Percentiles rank a stretch among this genome's conserved stretches.
phyloP scores from a whole-genome alignment of 2,329 filamentous ascomycete species.

The Arthrobotrys sinensis region DNA sequence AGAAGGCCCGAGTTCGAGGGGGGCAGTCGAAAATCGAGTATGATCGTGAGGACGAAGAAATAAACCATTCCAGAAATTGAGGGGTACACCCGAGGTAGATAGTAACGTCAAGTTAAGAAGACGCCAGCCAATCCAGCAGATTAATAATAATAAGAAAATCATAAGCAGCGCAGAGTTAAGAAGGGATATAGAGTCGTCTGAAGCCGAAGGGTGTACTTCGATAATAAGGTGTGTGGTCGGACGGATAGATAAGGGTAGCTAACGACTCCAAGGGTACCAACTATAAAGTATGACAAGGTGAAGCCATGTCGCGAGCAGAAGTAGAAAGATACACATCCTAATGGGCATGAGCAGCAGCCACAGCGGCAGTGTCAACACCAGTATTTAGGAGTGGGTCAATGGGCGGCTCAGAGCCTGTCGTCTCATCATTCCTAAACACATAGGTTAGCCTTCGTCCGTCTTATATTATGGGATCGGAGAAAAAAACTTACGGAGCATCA shows the following conservation, averaged over 20 bases:
- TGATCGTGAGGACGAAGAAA: background rate
- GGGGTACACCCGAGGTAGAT: background rate
- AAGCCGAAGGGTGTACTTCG: background rate
- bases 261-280: background rate
- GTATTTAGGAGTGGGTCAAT: conserved; percentile 51
- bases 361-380: conserved; percentile 12
- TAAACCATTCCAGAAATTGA: background rate
- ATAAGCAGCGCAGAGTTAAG: background rate
- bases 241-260: background rate
- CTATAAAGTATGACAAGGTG: background rate
- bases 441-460: background rate
- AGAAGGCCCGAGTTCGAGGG: background rate
- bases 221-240: background rate
- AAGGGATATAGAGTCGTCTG: background rate
- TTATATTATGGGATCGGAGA: background rate
- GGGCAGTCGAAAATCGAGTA: background rate
- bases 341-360: conserved; percentile 30
- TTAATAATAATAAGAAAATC: background rate
- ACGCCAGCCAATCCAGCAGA: background rate
- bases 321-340: background rate
- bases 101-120: background rate
- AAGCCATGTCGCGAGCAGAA: background rate
- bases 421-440: conserved; percentile 14
- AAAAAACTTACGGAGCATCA: conserved; percentile 26
- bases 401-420: conserved; percentile 3